These are phyloP conservation scores for Xanthoconium separans DNA, from an alignment of 1,284 basidiomycete species.

Conservation along the genomic window DNA sequence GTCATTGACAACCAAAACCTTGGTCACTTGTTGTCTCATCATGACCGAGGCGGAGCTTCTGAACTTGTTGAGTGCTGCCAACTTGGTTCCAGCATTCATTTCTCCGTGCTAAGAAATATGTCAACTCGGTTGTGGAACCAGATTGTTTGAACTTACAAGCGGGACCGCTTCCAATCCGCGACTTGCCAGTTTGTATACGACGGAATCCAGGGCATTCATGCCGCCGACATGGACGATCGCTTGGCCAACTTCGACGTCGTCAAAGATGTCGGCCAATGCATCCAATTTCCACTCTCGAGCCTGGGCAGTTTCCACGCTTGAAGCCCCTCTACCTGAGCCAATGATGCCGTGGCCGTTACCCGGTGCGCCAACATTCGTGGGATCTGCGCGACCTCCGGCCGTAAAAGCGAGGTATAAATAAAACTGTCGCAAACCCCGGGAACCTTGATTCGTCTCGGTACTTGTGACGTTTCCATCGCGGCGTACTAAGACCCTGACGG, in stretches of 20 bases:
- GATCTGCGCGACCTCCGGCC: constrained; percentile 72
- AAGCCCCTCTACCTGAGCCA: constrained; percentile 79
- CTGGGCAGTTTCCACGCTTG: constrained; percentile 81
- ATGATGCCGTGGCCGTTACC: constrained; percentile 82
- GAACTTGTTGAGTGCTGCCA: constrained; percentile 82
- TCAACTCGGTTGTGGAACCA: constrained; percentile 2
- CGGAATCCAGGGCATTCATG: constrained; percentile 79
- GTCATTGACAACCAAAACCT: constrained; percentile 89
- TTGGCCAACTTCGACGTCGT: constrained; percentile 83
- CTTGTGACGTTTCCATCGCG: constrained; percentile 88
- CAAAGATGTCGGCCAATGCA: constrained; percentile 89
- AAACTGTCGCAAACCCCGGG: constrained; percentile 87
- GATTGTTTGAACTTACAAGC: constrained; percentile 21
- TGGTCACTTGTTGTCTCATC: constrained; percentile 60
- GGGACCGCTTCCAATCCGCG: constrained; percentile 79
- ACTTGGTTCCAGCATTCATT: constrained; percentile 79
- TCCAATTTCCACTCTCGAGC: constrained; percentile 98
- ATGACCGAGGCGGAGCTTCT: constrained; percentile 54
- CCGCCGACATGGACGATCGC: constrained; percentile 91
- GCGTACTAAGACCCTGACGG: constrained; percentile 92
- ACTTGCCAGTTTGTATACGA: constrained; percentile 86
- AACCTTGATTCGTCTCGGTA: constrained; percentile 66
- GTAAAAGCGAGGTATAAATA: constrained; percentile 93
- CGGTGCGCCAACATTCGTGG: constrained; percentile 43
- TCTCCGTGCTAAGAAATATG: constrained; percentile 65